Conservation (phyloP, 805 yeast genomes). For the Priceomyces medius region DNA sequence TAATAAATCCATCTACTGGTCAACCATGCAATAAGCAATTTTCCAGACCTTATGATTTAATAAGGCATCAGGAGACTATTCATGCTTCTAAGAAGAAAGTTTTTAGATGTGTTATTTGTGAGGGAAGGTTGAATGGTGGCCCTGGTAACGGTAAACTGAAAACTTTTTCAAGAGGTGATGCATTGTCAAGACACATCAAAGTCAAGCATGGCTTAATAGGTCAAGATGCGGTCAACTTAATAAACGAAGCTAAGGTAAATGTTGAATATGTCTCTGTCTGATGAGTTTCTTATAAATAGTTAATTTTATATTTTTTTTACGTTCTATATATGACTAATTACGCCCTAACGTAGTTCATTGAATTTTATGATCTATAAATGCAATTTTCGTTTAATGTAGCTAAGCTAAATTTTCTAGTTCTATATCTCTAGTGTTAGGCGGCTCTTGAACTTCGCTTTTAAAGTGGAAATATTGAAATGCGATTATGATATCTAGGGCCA, state of each 20-base stretch:
- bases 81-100: constrained; percentile 47
- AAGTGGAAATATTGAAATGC: constrained; percentile 72
- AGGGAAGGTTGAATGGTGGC: constrained; percentile 46
- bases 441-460: constrained; percentile 24
- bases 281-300: constrained; percentile 5
- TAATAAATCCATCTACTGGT: constrained; percentile 61
- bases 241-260: constrained; percentile 73
- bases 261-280: constrained; percentile 54
- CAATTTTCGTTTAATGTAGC: constrained; percentile 1
- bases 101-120: constrained; percentile 46
- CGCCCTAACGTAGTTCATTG: no score
- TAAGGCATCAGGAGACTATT: constrained; percentile 49
- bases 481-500: constrained; percentile 68
- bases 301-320: constrained; percentile 6
- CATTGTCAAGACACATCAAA: constrained; percentile 51
- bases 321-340: no score
- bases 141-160: constrained; percentile 49
- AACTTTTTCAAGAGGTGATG: constrained; percentile 48
- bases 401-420: constrained; percentile 4
- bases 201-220: constrained; percentile 80
- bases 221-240: constrained; percentile 64
- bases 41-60: constrained; percentile 62
- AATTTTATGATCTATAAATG: neutral
- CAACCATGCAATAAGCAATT: constrained; percentile 72
- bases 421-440: constrained; percentile 1